Evolutionary conservation across 495 filamentous ascomycete genomes (phyloP).

Genomic region (Aspergillus campestris): DNA sequence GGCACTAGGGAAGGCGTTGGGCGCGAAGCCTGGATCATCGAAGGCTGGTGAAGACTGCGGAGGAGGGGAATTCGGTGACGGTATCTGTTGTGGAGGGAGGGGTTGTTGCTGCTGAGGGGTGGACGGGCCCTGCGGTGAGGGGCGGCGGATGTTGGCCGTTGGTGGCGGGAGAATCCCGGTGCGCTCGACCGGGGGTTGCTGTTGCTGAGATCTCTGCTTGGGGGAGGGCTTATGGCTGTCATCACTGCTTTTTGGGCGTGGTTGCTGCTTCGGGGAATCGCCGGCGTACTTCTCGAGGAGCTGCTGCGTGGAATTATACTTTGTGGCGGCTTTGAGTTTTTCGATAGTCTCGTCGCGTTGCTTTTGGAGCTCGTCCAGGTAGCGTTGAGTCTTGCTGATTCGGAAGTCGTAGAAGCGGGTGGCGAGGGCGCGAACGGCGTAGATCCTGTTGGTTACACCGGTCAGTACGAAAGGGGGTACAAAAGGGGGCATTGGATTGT

Average conservation of each 20-base stretch:
- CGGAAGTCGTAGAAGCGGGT: slow-evolving; percentile 74
- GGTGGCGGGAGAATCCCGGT: slow-evolving; percentile 66
- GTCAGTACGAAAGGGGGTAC: neutral
- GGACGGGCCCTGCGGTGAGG: slow-evolving; percentile 6
- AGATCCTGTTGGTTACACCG: slow-evolving; percentile 45
- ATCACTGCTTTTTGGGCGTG: slow-evolving; percentile 25
- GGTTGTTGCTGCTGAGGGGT: slow-evolving; percentile 7
- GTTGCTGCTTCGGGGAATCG: slow-evolving; percentile 42
- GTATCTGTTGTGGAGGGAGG: slow-evolving; percentile 1
- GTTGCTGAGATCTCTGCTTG: slow-evolving; percentile 10
- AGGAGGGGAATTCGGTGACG: slow-evolving; percentile 3
- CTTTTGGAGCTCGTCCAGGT: slow-evolving; percentile 64
- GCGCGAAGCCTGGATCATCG: slow-evolving; percentile 47
- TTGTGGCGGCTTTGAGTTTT: slow-evolving; percentile 87
- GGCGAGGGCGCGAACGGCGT: slow-evolving; percentile 48
- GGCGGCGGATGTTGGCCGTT: slow-evolving; percentile 70
- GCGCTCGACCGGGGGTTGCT: slow-evolving; percentile 27
- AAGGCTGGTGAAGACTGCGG: slow-evolving; percentile 10
- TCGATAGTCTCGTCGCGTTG: slow-evolving; percentile 83
- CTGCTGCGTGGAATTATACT: slow-evolving; percentile 89
- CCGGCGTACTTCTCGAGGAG: slow-evolving; percentile 91
- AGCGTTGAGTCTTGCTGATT: slow-evolving; percentile 53
- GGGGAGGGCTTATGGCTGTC: slow-evolving; percentile 16
- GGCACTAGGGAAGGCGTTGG: slow-evolving; percentile 48
- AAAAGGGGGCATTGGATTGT: neutral